These are phyloP conservation scores for Podaxis sp. DNA, from an alignment of 768 basidiomycete genomes.

Conservation along the genomic window DNA sequence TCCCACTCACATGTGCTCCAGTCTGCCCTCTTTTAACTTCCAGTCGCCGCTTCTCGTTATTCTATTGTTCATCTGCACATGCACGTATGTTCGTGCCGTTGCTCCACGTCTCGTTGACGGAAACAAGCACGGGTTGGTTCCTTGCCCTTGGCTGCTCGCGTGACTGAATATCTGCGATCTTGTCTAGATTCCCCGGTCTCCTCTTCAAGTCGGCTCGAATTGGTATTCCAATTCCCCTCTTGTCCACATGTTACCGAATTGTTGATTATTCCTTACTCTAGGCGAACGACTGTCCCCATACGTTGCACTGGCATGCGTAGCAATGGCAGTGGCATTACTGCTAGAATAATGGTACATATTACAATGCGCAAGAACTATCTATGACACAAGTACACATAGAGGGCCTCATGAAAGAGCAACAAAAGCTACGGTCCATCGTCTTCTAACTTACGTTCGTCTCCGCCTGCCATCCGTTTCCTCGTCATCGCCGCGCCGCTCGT, in stretches of 20 bases:
- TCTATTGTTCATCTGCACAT: conserved; percentile 93
- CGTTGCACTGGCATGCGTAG: conserved; percentile 88
- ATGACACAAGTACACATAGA: conserved; percentile 25
- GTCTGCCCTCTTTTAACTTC: conserved; percentile 98
- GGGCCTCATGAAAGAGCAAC: background rate
- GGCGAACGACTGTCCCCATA: conserved; percentile 97
- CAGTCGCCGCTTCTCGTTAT: conserved; percentile 93
- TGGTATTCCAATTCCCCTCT: conserved; percentile 49
- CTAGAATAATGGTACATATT: conserved; percentile 34
- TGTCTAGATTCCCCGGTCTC: conserved; percentile 77
- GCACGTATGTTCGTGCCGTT: conserved; percentile 90
- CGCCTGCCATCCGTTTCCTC: conserved; percentile 31
- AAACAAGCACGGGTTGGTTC: conserved; percentile 89
- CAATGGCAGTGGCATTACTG: conserved; percentile 82
- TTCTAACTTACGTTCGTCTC: conserved; percentile 23
- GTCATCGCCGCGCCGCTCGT: conserved; percentile 25
- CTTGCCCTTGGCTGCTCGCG: background rate
- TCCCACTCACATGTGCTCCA: conserved; percentile 17
- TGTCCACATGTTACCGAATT: background rate
- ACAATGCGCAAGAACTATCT: conserved; percentile 20
- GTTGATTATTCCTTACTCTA: conserved; percentile 29
- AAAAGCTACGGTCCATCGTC: background rate
- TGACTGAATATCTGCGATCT: conserved; percentile 1
- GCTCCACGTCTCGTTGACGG: conserved; percentile 89
- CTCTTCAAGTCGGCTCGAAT: conserved; percentile 97